Evolutionary conservation across 208 protist genomes (phyloP).

Genomic region (Acanthamoeba polyphaga): DNA sequence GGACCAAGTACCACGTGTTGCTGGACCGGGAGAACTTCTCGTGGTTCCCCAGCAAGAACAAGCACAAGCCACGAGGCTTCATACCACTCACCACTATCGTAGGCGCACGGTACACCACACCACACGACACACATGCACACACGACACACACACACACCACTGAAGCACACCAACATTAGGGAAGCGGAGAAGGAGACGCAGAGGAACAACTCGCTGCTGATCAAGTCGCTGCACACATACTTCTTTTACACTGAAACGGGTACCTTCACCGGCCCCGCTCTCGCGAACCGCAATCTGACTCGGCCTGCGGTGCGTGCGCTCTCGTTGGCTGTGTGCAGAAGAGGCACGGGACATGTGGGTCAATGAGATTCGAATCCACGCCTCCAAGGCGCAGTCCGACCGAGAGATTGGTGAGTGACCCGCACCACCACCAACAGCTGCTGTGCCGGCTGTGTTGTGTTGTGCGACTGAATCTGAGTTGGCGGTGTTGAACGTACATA

Average conservation of each 20-base stretch:
- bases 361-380: constrained; percentile 51
- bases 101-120: background rate
- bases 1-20: constrained; percentile 25
- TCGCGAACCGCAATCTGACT: background rate
- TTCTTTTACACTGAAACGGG: constrained; percentile 31
- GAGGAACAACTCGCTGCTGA: background rate
- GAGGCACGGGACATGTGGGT: constrained; percentile 68
- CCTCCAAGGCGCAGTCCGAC: constrained; percentile 45
- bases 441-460: too few species aligned
- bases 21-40: constrained; percentile 62
- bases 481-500: background rate
- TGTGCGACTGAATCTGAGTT: too few species aligned
- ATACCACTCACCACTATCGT: constrained; percentile 21
- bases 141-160: too few species aligned
- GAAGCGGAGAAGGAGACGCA: constrained; percentile 58
- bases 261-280: background rate
- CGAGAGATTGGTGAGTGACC: background rate
- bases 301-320: background rate
- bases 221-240: background rate
- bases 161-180: background rate
- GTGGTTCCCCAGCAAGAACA: constrained; percentile 55
- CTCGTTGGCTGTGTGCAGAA: background rate
- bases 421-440: too few species aligned
- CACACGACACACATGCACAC: background rate
- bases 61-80: constrained; percentile 10